Base-by-base conservation (phyloP, 495 filamentous ascomycete species). In the Platismatia glauca region DNA sequence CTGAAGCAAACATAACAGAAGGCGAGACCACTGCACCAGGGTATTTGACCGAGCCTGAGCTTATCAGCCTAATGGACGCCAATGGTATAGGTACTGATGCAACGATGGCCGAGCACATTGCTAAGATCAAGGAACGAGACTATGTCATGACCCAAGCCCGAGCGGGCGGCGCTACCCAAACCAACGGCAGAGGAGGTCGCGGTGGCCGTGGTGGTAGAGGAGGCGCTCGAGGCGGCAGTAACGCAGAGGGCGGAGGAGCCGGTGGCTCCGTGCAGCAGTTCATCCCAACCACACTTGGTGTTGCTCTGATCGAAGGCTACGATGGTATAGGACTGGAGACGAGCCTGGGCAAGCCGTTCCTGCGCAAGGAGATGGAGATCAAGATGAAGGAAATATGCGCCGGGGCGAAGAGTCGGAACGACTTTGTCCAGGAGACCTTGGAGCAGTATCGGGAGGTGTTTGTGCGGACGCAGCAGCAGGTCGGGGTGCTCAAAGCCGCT, bases 71-170 rank as follows among this genome's bases (percentile, higher is more conserved):
- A 29, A 98, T 98, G 94, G 95, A 98, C 75, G 93, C 89, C 20
- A 97, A 98, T 71, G 94, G 94, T 15, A 98, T 98, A 68, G 94
- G 94, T 20, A 98, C 94, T 6, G 94, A 98, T 75, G 94, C 94
- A 15, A 97, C 94, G 1, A 98, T 98, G 95, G 93, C 94, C 0
- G 94, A 98, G 67, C 94, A 98, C 71, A 97, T 98, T 69, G 83
- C 88, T 50, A 97, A 95, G 71, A 92, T 98, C 72, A 90, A 96
- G 73, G 85, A 92, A 46, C 78, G 94, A 35, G 77, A 89, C 55
- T 98, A 98, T 70, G 91, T 91, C 31, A 81, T 81, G 50, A 84
- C 84, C 4, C 75, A 84, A 37, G 72, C 81, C n/a, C 82, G 83
- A 55, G 72, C 66, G 12, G 71, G 78, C 16, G 72, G 69, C 16